A percentile compares a stretch with the other conserved stretches of the same genome.
Conservation (phyloP, 2,329 filamentous ascomycete genomes). For the Diatrype stigma region DNA sequence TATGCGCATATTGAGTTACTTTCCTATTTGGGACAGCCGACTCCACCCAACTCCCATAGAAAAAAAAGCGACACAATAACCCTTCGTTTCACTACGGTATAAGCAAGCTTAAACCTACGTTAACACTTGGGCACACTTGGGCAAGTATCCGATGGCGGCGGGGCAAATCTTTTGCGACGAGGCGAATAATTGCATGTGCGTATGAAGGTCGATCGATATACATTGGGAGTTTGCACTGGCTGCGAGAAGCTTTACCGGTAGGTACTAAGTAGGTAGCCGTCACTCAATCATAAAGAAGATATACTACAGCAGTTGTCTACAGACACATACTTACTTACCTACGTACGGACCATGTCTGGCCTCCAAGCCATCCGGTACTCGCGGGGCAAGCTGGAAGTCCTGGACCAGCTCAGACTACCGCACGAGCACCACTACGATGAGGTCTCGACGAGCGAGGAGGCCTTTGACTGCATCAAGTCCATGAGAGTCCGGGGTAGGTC, state of each 20-base stretch:
- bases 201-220: background rate
- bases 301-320: background rate
- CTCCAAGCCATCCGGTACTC: constrained; percentile 77
- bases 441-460: constrained; percentile 66
- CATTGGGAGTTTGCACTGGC: too few relatives aligned
- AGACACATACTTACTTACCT: background rate
- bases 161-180: constrained; percentile 17
- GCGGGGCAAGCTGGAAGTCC: constrained; percentile 67
- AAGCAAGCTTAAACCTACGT: too few relatives aligned
- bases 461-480: constrained; percentile 76
- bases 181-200: background rate
- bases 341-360: constrained; percentile 39
- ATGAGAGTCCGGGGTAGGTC: constrained; percentile 70
- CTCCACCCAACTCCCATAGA: too few relatives aligned
- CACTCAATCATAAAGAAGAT: background rate
- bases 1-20: too few relatives aligned
- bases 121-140: too few relatives aligned
- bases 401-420: constrained; percentile 79
- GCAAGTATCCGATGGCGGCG: background rate
- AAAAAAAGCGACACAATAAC: too few relatives aligned
- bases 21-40: too few relatives aligned
- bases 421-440: constrained; percentile 76
- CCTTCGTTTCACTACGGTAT: too few relatives aligned
- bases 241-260: too few relatives aligned
- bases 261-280: too few relatives aligned